Evolutionary conservation across 1,139 yeast species (phyloP), one percentile per base, ranked within the genome.

Genomic region (Debaryomycetaceae sp.): DNA sequence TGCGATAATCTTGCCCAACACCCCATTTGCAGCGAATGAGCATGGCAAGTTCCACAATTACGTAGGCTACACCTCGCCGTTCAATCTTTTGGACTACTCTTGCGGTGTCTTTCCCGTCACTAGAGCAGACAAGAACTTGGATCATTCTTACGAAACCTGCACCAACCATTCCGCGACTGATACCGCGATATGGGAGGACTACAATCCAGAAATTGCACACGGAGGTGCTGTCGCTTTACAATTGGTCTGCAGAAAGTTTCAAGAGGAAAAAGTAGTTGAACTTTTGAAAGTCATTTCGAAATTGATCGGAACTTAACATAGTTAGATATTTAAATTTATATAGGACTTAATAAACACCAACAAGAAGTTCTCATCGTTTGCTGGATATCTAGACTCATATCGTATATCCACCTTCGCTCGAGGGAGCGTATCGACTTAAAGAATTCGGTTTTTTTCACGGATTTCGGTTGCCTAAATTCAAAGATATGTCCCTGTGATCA

Each of bases 141-240:
- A 65, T 52, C 41, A 42, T 7, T 51, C 40, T 26, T 64, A 58
- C 36, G 45, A 43, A n/a, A 35, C 41, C 7, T 41, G 46, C 13
- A 41, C 49, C 5, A 46, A 43, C 39, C 52, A 58, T 41, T 49
- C 49, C 36, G 40, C 41, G 1, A 46, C 52, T 5, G 63, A 58
- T 41, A 44, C 42, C 22, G 46, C 47, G 33, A 47, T 56, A 14
- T 56, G 59, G 59, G 43, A 47, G 13, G 63, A 67, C 47, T 83
- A 82, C 58, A 67, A 81, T 46, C 78, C 86, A 2, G 71, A 64
- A 38, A 72, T 75, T 46, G 69, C 73, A 59, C 75, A 79, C 45
- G 83, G 83, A 0, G 78, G 83, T 50, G 87, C 88, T 1, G 83
- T 82, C 6, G 78, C 83, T 16, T 68, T 82, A 17, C 89, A 83